Evolutionary conservation across 2,329 filamentous ascomycete species (phyloP), one percentile per base, ranked within the genome.

Genomic region (Neopestalotiopsis sp.): DNA sequence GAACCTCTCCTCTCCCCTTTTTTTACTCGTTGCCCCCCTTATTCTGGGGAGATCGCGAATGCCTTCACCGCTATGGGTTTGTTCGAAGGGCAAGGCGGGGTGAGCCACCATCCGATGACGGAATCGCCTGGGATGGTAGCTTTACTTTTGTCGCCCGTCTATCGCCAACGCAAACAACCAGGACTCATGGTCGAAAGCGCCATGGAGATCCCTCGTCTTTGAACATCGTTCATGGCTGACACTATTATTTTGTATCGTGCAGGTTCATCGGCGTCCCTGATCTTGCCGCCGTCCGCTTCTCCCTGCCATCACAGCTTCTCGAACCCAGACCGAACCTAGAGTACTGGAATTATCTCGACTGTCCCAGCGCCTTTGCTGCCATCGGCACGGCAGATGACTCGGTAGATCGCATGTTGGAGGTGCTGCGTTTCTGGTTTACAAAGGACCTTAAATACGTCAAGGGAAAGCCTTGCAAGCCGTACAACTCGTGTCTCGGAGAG

Each of bases 381-480:
- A 92, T 92, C 75, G 96, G 95, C 75, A 95, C 95, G 75, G 96
- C 95, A 20, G 93, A 98, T 75, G 94, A 98, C 75, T 89, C 92
- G 12, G 85, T 98, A 67, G 95, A 96, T 75, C 94, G 96, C 74
- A 98, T 98, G 93, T 88, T 99, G 65, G 95, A 95, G 77, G 94
- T 97, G 38, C 83, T 98, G 75, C 91, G 95, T 70, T 99, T 98
- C 82, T 99, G 96, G 96, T 97, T 98, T 77, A 98, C 96, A 71
- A 99, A 99, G 81, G 96, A 99, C 81, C 81, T 99, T 81, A 99
- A 99, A 89, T 99, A 98, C 77, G 94, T 97, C 79, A 98, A 98
- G 84, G 95, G 95, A 70, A 97, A 95, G 84, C 96, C 96, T 58
- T 98, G 95, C 90, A 99, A 99, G 82, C 96, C 96, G 12, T 99